phyloP scores from a whole-genome alignment of 192 early-diverging fungal species.

The Dimargaris xerosporica region DNA sequence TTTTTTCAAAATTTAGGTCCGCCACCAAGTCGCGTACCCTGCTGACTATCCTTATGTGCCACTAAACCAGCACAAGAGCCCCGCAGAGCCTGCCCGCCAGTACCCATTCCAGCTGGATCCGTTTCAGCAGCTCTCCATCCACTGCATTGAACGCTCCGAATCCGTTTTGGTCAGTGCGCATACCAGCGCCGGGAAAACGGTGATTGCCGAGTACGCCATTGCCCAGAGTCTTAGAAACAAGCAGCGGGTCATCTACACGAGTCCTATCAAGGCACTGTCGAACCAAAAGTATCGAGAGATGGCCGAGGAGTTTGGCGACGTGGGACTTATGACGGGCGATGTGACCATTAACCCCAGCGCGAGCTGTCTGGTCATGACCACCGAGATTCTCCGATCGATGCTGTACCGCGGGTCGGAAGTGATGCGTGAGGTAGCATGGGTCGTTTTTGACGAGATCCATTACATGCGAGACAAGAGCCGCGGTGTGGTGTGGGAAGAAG shows the following conservation, averaged over 20 bases:
- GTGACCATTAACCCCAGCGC: constrained; percentile 90
- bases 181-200: constrained; percentile 95
- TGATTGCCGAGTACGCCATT: constrained; percentile 98
- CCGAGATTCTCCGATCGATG: constrained; percentile 96
- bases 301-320: constrained; percentile 89
- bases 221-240: constrained; percentile 72
- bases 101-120: constrained; percentile 92
- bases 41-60: constrained; percentile 73
- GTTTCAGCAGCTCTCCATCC: constrained; percentile 79
- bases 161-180: constrained; percentile 93
- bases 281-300: constrained; percentile 99
- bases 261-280: constrained; percentile 93
- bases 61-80: constrained; percentile 68
- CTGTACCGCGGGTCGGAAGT: constrained; percentile 91
- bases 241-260: constrained; percentile 93
- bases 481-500: constrained; percentile 99
- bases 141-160: constrained; percentile 80
- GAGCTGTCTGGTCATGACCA: constrained; percentile 94
- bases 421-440: constrained; percentile 94
- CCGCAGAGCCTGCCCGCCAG: constrained; percentile 60
- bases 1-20: constrained; percentile 41
- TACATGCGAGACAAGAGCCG: constrained; percentile 96
- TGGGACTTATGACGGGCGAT: constrained; percentile 97
- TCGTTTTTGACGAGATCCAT: constrained; percentile 97
- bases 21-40: constrained; percentile 90